Evolutionary conservation across 257 asterid genomes (phyloP).

Genomic region (Galeopsis tetrahit): DNA sequence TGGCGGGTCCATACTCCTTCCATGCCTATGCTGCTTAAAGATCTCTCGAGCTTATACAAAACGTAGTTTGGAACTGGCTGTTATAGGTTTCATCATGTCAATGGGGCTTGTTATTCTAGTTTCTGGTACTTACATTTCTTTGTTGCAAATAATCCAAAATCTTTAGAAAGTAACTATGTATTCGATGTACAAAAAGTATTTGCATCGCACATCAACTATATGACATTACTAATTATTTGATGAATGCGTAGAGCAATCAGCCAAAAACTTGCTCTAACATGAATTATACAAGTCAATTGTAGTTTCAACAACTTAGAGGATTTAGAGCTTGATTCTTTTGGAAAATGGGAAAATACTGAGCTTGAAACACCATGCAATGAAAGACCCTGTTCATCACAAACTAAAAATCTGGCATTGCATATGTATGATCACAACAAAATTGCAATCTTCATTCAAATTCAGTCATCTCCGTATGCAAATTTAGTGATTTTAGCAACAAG

Average conservation of each 20-base stretch:
- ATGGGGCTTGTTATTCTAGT: conserved; percentile 40
- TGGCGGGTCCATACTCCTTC: conserved; percentile 52
- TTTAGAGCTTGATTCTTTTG: too few relatives aligned
- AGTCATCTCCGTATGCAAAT: conserved; percentile 54
- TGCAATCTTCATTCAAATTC: conserved; percentile 28
- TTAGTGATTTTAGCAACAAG: conserved; percentile 42
- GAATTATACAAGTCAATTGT: background rate
- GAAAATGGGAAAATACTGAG: too few relatives aligned
- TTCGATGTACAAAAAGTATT: background rate
- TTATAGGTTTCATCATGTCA: conserved; percentile 20
- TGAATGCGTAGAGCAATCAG: background rate
- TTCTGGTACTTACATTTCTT: conserved; percentile 38
- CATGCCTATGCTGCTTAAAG: conserved; percentile 73
- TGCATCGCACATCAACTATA: background rate
- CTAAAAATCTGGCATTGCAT: background rate
- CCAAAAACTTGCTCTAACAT: background rate
- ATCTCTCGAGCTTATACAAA: conserved; percentile 48
- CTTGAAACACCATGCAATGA: too few relatives aligned
- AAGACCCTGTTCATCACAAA: background rate
- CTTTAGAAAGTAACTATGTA: background rate
- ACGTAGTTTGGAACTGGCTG: conserved; percentile 23
- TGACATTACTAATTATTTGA: background rate
- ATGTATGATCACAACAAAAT: background rate
- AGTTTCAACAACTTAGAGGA: too few relatives aligned
- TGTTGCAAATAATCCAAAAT: conserved; percentile 29